Conservation (phyloP, 305 asterid genomes). For the Fraxinus sp. region DNA sequence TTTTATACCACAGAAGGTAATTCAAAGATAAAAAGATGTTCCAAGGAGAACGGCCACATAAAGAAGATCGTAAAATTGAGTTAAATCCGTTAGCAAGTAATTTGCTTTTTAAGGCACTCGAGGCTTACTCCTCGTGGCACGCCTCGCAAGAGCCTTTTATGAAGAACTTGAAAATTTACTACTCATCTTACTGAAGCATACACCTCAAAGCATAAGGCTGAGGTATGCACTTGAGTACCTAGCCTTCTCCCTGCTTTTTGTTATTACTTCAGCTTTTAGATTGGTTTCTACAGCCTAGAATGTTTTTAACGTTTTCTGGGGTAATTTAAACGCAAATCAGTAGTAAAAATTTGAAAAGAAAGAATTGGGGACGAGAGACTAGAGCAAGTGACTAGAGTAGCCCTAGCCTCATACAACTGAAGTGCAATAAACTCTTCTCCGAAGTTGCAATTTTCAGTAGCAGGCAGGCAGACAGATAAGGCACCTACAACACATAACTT, state of each 20-base stretch:
- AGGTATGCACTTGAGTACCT: not conserved
- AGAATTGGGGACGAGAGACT: not conserved
- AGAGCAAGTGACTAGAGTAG: not conserved
- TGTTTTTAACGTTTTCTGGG: not conserved
- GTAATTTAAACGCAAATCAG: not conserved
- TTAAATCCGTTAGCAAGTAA: not conserved
- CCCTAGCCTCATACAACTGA: not conserved
- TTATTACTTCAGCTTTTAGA: not conserved
- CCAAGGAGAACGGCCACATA: not conserved
- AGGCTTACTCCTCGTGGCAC: not conserved
- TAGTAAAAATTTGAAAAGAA: not conserved
- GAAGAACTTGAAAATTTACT: not conserved
- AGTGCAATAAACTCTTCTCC: not conserved
- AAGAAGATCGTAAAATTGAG: not conserved
- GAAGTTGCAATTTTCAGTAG: not conserved
- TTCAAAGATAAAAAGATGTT: not conserved
- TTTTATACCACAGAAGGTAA: not conserved
- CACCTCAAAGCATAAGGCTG: not conserved
- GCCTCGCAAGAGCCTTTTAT: not conserved
- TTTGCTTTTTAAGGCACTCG: not conserved
- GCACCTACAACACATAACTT: conserved; percentile 1
- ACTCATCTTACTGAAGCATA: not conserved
- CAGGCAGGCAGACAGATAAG: not conserved
- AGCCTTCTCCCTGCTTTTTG: not conserved
- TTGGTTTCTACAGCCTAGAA: not conserved